Evolutionary conservation across 2,329 filamentous ascomycete genomes (phyloP).

Genomic region (Mycogone perniciosa): DNA sequence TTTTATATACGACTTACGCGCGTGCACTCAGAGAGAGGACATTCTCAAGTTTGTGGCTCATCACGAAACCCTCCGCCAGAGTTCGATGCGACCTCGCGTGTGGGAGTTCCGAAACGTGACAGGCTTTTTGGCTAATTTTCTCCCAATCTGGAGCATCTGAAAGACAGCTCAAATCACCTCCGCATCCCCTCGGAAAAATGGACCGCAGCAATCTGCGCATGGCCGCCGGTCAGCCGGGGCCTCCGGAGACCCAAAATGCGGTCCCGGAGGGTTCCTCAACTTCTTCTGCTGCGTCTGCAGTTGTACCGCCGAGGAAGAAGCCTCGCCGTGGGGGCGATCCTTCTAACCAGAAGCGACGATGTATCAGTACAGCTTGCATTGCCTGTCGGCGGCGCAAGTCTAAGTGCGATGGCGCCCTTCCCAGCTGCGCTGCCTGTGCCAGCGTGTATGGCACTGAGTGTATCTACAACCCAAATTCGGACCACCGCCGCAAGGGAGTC

Average conservation of each 20-base stretch:
- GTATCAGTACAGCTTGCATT: constrained; percentile 79
- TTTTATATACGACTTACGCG: not conserved
- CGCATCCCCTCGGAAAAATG: not conserved
- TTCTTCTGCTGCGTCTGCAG: constrained; percentile 13
- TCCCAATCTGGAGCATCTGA: no score
- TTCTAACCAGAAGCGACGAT: constrained; percentile 60
- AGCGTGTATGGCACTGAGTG: constrained; percentile 90
- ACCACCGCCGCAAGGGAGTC: constrained; percentile 92
- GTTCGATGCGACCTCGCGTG: no score
- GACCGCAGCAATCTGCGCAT: not conserved
- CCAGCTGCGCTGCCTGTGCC: constrained; percentile 90
- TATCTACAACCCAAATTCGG: constrained; percentile 91
- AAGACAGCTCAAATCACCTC: no score
- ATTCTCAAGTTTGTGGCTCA: no score
- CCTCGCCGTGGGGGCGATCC: constrained; percentile 43
- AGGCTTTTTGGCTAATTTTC: no score
- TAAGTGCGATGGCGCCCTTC: constrained; percentile 87
- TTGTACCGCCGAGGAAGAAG: constrained; percentile 39
- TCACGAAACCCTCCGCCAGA: no score
- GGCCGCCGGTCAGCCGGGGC: no score
- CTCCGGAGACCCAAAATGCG: not conserved
- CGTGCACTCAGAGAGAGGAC: no score
- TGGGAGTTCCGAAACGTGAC: no score
- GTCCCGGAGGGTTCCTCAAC: not conserved
- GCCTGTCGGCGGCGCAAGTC: constrained; percentile 74